Evolutionary conservation across 305 asterid species (phyloP).

Genomic region (Fraxinus sp.): DNA sequence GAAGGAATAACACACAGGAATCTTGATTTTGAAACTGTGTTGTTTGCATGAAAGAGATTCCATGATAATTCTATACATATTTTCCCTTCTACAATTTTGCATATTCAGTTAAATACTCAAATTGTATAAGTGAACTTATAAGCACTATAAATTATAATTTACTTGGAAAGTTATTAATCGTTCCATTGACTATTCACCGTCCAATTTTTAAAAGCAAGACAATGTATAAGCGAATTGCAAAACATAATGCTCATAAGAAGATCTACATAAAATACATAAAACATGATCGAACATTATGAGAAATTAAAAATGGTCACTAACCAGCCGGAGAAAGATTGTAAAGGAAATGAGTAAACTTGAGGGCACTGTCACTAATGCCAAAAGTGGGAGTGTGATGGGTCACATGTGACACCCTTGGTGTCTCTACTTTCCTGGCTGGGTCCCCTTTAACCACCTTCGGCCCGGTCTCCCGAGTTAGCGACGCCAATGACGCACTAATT

Average conservation of each 20-base stretch:
- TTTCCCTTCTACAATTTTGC: not conserved
- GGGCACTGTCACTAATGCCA: conserved; percentile 64
- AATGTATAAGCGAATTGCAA: not conserved
- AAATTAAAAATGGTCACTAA: conserved; percentile 21
- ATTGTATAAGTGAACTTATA: not conserved
- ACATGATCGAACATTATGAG: not conserved
- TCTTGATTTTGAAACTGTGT: not conserved
- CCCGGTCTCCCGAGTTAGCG: conserved; percentile 83
- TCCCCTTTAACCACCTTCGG: conserved; percentile 92
- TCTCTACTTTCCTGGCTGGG: conserved; percentile 59
- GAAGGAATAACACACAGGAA: not conserved
- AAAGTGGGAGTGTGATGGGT: conserved; percentile 43
- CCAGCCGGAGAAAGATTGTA: conserved; percentile 95
- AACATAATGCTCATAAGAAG: not conserved
- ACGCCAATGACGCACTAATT: conserved; percentile 81
- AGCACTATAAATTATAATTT: too few relatives aligned
- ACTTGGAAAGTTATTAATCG: not conserved
- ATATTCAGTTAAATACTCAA: not conserved
- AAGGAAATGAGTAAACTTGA: conserved; percentile 89
- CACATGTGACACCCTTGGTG: conserved; percentile 52
- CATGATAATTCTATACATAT: not conserved
- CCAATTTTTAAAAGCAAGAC: not conserved
- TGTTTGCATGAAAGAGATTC: not conserved
- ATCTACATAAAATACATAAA: too few relatives aligned
- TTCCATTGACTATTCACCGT: not conserved